Evolutionary conservation across 768 basidiomycete genomes (phyloP), one percentile per base, ranked within the genome.

Genomic region (Panaeolus papilionaceus): DNA sequence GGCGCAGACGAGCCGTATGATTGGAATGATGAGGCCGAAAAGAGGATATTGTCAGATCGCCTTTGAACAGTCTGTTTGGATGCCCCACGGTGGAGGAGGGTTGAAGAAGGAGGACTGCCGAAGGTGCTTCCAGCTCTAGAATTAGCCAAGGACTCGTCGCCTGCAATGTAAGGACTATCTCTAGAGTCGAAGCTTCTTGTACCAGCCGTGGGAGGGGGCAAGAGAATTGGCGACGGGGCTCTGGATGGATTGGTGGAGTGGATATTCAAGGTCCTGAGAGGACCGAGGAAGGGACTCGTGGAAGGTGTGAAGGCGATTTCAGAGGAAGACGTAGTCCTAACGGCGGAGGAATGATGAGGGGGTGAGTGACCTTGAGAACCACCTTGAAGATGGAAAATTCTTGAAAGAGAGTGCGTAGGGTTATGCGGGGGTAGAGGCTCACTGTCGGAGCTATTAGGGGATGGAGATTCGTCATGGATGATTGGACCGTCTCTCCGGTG

Each of bases 211-310:
- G 86, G 74, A 2, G 87, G 86, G n/a, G 90, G 90, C 1, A 92
- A 80, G 11, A 86, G 79, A 66, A 92, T 86, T 7, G 92, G 91
- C 3, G 89, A 90, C 0, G 92, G 90, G 0, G 90, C 92, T 58
- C 92, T 86, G 11, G 89, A 91, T 0, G 89, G 87, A 63, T 86
- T 85, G 2, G 89, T 80, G 1, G 89, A 90, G 72, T 92, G 91
- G 51, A 94, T 86, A 72, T 92, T 89, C 67, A 94, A 84, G 6
- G 89, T 90, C 64, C 90, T 85, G 70, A 94, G 78, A 2, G 92
- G 91, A 0, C 90, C 92, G 23, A 94, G 85, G 84, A 94, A 93
- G 0, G 92, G 92, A 67, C 90, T 92, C 1, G 92, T 89, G 20
- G 89, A 90, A 1, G 92, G 92, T 0, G 92, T 93, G 72, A 85